These are phyloP conservation scores for Ogataea paraovalis DNA, from an alignment of 805 yeast genomes.

Conservation along the genomic window DNA sequence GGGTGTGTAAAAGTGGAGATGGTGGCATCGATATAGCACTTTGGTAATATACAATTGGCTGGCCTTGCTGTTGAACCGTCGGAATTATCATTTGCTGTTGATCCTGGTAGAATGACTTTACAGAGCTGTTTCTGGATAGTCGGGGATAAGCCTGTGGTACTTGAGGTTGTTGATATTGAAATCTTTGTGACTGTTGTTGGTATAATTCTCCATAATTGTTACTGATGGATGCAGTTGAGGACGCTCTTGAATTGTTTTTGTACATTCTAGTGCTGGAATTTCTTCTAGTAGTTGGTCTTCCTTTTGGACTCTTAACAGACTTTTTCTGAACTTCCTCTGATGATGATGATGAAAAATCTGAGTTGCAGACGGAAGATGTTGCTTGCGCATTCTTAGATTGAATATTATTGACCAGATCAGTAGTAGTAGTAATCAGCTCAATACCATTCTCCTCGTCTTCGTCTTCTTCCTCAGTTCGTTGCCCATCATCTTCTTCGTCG, in stretches of 20 bases:
- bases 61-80: neutral
- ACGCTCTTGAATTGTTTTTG: constrained; percentile 14
- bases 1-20: neutral
- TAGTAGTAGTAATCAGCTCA: neutral
- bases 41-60: neutral
- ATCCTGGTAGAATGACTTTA: neutral
- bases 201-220: constrained; percentile 5
- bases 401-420: neutral
- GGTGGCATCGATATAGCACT: neutral
- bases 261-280: constrained; percentile 2
- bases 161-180: neutral
- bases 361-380: neutral
- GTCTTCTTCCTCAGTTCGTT: neutral
- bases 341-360: neutral
- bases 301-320: neutral
- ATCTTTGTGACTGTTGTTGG: neutral
- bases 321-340: neutral
- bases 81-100: neutral
- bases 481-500: neutral
- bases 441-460: neutral
- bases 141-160: neutral
- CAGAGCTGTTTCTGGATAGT: neutral
- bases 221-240: constrained; percentile 13
- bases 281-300: neutral
- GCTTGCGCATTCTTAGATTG: neutral